Percentiles rank a stretch among this genome's conserved stretches.
Evolutionary conservation across 495 filamentous ascomycete genomes (phyloP).

Genomic region (Wilcoxina mikolae): DNA sequence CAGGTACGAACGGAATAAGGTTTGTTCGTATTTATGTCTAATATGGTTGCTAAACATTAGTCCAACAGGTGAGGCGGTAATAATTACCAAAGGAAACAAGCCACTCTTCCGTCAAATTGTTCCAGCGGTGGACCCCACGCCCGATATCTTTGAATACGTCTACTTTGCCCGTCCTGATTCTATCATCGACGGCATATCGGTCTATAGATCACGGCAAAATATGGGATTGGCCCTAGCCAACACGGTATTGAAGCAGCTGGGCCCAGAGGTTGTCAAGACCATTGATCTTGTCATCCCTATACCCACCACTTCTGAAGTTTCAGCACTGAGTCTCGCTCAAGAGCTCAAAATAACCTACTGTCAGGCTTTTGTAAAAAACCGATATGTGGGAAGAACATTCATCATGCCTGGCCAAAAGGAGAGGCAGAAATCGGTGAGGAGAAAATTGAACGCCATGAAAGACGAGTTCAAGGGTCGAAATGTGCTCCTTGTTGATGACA

Average conservation of each 20-base stretch:
- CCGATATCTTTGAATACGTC: conserved; percentile 87
- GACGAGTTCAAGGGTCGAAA: conserved; percentile 74
- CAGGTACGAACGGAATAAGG: conserved; percentile 32
- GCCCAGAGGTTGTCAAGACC: conserved; percentile 57
- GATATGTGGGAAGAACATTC: conserved; percentile 91
- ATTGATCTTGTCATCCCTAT: conserved; percentile 90
- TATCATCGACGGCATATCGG: conserved; percentile 82
- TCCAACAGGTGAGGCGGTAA: conserved; percentile 60
- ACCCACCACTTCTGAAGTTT: conserved; percentile 73
- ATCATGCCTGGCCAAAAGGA: conserved; percentile 84
- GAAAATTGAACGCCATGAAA: conserved; percentile 71
- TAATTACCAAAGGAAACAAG: conserved; percentile 68
- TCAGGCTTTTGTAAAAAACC: conserved; percentile 84
- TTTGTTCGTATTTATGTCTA: background rate
- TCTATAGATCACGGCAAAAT: conserved; percentile 73
- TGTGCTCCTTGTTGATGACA: conserved; percentile 82
- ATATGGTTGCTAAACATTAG: too few species aligned
- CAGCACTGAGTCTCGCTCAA: conserved; percentile 65
- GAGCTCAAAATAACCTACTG: conserved; percentile 65
- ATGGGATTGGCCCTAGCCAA: conserved; percentile 85
- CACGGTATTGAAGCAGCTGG: conserved; percentile 58
- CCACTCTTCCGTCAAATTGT: conserved; percentile 69
- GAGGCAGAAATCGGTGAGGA: conserved; percentile 61
- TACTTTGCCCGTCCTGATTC: conserved; percentile 83
- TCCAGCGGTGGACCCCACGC: conserved; percentile 56